phyloP scores from a whole-genome alignment of 2,329 filamentous ascomycete genomes.

The Fusarium newnesense region DNA sequence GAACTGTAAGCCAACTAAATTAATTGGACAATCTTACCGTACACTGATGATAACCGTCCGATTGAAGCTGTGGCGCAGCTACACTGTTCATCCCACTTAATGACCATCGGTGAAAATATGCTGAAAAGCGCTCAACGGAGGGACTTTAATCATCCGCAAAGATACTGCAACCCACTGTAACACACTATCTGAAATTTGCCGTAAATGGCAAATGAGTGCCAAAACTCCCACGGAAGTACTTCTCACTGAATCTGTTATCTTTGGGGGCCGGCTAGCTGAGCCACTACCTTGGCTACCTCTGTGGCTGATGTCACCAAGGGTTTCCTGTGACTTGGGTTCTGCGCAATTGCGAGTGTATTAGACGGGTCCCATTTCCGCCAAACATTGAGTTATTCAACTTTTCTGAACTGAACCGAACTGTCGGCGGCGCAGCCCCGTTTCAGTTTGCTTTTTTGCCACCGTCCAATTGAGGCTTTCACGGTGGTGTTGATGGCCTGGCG shows the following conservation, averaged over 20 bases:
- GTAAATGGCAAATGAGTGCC: not conserved
- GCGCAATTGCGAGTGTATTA: constrained; percentile 12
- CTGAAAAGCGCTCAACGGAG: not conserved
- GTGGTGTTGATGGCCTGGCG: constrained; percentile 16
- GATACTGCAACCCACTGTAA: no score
- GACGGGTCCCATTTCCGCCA: not conserved
- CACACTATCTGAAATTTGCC: not conserved
- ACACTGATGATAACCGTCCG: not conserved
- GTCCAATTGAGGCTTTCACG: constrained; percentile 23
- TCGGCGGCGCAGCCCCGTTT: constrained; percentile 16
- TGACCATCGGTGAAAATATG: not conserved
- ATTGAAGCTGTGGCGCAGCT: not conserved
- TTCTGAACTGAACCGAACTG: not conserved
- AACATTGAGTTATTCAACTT: constrained; percentile 11
- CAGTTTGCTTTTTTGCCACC: constrained; percentile 8
- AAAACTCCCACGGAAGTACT: not conserved
- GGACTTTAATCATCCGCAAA: no score
- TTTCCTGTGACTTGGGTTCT: not conserved
- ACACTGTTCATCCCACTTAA: not conserved
- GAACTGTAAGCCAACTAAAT: not conserved
- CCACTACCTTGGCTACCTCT: constrained; percentile 8
- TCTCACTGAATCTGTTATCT: not conserved
- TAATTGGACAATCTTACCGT: not conserved
- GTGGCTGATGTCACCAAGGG: constrained; percentile 2
- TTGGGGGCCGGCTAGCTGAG: constrained; percentile 16